These are phyloP conservation scores for Plantago coronopus DNA, from an alignment of 305 asterid genomes.

Conservation along the genomic window DNA sequence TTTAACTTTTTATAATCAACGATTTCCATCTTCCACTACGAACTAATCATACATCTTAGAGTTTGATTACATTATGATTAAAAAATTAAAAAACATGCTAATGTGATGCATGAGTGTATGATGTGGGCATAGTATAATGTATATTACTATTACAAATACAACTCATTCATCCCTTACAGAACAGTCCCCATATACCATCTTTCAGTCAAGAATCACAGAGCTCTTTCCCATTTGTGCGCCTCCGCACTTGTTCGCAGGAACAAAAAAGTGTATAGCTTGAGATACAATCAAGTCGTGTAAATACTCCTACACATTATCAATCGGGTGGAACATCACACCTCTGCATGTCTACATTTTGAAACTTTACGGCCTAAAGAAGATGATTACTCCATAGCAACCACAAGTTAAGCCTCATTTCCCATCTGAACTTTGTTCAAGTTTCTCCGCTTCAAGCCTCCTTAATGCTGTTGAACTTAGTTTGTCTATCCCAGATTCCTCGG, in stretches of 20 bases:
- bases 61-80: too few species aligned
- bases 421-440: conserved; percentile 31
- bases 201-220: too few species aligned
- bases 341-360: conserved; percentile 13
- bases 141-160: background rate
- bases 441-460: conserved; percentile 60
- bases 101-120: too few species aligned
- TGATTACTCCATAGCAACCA: conserved; percentile 6
- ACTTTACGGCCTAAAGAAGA: background rate
- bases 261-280: conserved; percentile 5
- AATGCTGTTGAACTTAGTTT: conserved; percentile 62
- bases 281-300: background rate
- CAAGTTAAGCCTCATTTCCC: conserved; percentile 28
- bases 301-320: background rate
- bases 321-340: conserved; percentile 16
- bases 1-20: too few species aligned
- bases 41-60: too few species aligned
- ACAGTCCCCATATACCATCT: background rate
- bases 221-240: background rate
- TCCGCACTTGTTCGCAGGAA: background rate
- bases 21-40: too few species aligned
- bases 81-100: too few species aligned
- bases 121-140: too few species aligned
- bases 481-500: conserved; percentile 47
- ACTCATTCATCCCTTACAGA: background rate